These are phyloP conservation scores for Dryas integrifolia DNA, from an alignment of 331 rosid species.

Conservation along the genomic window DNA sequence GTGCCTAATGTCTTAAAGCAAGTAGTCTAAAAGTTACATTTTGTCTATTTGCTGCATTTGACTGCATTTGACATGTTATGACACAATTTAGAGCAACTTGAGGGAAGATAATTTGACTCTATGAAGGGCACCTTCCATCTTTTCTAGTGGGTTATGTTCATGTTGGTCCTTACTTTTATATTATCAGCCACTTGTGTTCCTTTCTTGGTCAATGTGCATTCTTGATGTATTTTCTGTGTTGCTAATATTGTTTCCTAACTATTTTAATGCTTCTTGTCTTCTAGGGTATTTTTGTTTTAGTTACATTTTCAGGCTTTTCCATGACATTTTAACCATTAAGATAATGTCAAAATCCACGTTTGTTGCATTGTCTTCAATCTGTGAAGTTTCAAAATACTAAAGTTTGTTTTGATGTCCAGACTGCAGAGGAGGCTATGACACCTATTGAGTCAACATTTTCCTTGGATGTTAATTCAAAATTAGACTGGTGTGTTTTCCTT, in stretches of 20 bases:
- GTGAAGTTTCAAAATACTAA: slow-evolving; percentile 16
- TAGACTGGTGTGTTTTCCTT: slow-evolving; percentile 42
- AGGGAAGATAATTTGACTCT: neutral
- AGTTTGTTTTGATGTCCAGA: slow-evolving; percentile 28
- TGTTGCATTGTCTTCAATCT: slow-evolving; percentile 20
- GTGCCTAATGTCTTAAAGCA: slow-evolving; percentile 17
- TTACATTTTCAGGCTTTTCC: slow-evolving; percentile 14
- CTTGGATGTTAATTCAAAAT: slow-evolving; percentile 46
- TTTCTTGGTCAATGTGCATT: slow-evolving; percentile 5
- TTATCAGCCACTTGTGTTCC: neutral
- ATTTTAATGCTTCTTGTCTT: neutral
- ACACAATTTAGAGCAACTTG: neutral
- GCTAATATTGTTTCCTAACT: neutral
- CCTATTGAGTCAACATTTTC: slow-evolving; percentile 59
- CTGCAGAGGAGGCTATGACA: slow-evolving; percentile 55
- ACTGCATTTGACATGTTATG: slow-evolving; percentile 14
- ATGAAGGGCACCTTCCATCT: neutral
- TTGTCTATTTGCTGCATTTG: slow-evolving; percentile 1
- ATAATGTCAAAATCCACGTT: neutral
- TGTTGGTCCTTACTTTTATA: slow-evolving; percentile 3
- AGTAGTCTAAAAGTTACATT: neutral
- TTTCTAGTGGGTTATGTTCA: neutral
- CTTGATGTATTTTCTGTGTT: neutral
- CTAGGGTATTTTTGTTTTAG: neutral
- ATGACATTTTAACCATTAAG: slow-evolving; percentile 8